Evolutionary conservation across 805 yeast species (phyloP).

Genomic region (Starmerella ratchasimensis): DNA sequence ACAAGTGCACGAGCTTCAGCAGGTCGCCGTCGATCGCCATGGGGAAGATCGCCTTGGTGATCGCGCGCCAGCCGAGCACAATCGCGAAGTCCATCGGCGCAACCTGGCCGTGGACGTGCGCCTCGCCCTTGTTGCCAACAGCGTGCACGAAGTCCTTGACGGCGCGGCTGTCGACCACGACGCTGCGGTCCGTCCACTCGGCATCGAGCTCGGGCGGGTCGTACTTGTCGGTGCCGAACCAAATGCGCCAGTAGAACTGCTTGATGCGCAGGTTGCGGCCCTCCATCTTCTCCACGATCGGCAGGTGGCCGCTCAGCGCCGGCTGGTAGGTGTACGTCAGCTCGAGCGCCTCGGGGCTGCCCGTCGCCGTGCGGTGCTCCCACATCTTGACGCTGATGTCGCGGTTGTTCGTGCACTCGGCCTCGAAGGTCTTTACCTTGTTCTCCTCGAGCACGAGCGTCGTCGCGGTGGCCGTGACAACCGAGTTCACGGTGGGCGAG

Average conservation of each 20-base stretch:
- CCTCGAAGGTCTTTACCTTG: conserved; percentile 55
- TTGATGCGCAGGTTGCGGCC: conserved; percentile 89
- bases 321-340: conserved; percentile 70
- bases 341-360: conserved; percentile 57
- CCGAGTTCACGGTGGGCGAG: conserved; percentile 53
- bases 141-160: conserved; percentile 92
- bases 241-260: conserved; percentile 90
- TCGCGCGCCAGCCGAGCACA: conserved; percentile 96
- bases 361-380: conserved; percentile 78
- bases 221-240: conserved; percentile 57
- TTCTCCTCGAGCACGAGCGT: conserved; percentile 55
- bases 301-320: conserved; percentile 76
- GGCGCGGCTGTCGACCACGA: conserved; percentile 56
- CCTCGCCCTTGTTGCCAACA: conserved; percentile 93
- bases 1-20: conserved; percentile 82
- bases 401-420: conserved; percentile 37
- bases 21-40: conserved; percentile 91
- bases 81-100: conserved; percentile 99
- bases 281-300: conserved; percentile 77
- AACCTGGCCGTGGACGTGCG: conserved; percentile 62
- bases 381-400: conserved; percentile 59
- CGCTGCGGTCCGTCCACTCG: conserved; percentile 50
- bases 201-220: conserved; percentile 51
- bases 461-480: conserved; percentile 44
- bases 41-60: conserved; percentile 97